Conservation (phyloP, 176 grass and related monocot genomes). For the Oryza meridionalis region DNA sequence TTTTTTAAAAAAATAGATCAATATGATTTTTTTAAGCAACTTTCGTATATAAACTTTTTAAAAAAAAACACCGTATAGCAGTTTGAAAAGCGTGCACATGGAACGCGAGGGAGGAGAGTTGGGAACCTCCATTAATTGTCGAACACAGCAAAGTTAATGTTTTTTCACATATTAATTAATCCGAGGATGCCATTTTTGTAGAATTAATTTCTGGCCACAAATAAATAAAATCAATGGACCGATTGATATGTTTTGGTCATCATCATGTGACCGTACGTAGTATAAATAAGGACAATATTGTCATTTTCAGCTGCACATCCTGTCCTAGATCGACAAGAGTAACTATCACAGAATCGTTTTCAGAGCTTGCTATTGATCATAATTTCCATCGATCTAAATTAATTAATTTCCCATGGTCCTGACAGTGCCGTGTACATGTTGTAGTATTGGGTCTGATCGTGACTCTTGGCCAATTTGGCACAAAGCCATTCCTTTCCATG, state of each 20-base stretch:
- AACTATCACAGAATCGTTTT: conserved; percentile 9
- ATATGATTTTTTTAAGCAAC: too few relatives aligned
- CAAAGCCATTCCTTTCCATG: background rate
- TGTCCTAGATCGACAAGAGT: background rate
- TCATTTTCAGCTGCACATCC: background rate
- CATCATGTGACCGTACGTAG: background rate
- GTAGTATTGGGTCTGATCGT: background rate
- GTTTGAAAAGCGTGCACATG: too few relatives aligned
- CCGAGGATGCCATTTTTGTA: background rate
- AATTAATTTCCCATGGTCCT: conserved; percentile 22
- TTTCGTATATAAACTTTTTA: too few relatives aligned
- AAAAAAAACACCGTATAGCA: too few relatives aligned
- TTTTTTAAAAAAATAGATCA: too few relatives aligned
- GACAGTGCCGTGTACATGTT: conserved; percentile 25
- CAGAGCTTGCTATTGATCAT: background rate
- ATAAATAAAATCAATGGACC: background rate
- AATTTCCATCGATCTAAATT: background rate
- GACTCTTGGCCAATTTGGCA: conserved; percentile 5
- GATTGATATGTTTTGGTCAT: background rate
- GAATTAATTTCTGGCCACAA: background rate
- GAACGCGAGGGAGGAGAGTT: too few relatives aligned
- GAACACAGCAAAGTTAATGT: background rate
- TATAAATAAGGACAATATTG: background rate
- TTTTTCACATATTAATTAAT: background rate
- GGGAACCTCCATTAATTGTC: too few relatives aligned